These are phyloP conservation scores for Phaffia rhodozyma DNA, from an alignment of 1,284 basidiomycete genomes.

Conservation along the genomic window DNA sequence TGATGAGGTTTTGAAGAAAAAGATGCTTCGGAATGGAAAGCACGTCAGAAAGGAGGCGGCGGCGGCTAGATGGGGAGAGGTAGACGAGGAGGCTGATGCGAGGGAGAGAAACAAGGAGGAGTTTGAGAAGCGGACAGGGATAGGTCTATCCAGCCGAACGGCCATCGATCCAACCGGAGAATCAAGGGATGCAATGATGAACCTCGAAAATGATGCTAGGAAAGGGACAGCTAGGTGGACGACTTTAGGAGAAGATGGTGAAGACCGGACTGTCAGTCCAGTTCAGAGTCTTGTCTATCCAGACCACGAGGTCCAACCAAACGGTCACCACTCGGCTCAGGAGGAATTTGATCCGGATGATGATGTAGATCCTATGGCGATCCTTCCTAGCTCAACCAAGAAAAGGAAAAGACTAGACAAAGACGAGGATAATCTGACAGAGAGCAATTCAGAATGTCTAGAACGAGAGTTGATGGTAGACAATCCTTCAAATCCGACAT, in stretches of 20 bases:
- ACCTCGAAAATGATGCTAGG: background rate
- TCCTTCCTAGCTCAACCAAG: background rate
- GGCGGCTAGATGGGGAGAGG: background rate
- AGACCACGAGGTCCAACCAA: no score
- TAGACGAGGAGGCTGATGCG: background rate
- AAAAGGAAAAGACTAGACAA: background rate
- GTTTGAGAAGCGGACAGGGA: no score
- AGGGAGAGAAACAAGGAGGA: background rate
- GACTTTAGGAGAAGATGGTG: background rate
- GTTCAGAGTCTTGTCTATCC: background rate
- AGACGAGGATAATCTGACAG: background rate
- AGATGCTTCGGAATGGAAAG: background rate
- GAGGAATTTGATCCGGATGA: no score
- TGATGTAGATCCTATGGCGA: no score
- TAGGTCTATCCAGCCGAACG: no score
- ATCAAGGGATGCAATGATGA: background rate
- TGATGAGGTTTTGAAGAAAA: background rate
- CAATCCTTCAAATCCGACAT: background rate
- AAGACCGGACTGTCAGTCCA: background rate
- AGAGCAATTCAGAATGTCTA: background rate
- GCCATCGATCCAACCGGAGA: background rate
- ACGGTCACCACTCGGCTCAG: no score
- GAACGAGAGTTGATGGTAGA: background rate
- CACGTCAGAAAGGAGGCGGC: background rate
- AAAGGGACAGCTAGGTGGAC: background rate